Conservation (phyloP, 768 basidiomycete genomes). For the Phlebiopsis flavidoalba region DNA sequence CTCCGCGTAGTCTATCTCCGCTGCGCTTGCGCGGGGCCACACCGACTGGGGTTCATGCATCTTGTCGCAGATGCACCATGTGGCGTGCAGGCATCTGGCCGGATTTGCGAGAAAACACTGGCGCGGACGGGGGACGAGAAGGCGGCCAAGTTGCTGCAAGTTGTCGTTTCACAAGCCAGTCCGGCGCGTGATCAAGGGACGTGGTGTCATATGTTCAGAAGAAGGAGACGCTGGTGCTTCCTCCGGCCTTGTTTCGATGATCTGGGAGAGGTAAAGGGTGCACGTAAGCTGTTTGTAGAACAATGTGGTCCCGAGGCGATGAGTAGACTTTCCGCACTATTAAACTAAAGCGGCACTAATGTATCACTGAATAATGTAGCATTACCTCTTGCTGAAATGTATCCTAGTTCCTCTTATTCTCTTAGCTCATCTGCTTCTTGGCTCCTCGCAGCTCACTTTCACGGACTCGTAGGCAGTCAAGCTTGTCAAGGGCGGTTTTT, state of each 20-base stretch:
- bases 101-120: constrained; percentile 36
- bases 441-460: no score
- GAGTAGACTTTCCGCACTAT: constrained; percentile 13
- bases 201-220: constrained; percentile 56
- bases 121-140: constrained; percentile 24
- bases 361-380: not conserved
- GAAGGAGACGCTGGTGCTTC: constrained; percentile 31
- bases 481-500: no score
- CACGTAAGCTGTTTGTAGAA: constrained; percentile 20
- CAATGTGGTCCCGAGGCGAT: constrained; percentile 15
- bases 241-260: constrained; percentile 48
- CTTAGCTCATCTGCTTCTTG: no score
- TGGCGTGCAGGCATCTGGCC: constrained; percentile 74
- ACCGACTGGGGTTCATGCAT: constrained; percentile 56
- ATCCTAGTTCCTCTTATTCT: not conserved
- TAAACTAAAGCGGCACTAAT: not conserved
- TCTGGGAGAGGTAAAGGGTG: constrained; percentile 9
- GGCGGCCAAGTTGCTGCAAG: constrained; percentile 41
- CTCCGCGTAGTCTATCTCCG: constrained; percentile 57
- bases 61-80: constrained; percentile 74
- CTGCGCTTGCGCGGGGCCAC: constrained; percentile 37
- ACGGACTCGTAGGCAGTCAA: no score
- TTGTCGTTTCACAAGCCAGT: constrained; percentile 46
- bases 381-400: not conserved
- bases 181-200: constrained; percentile 42